These are phyloP conservation scores for Podila clonocystis DNA, from an alignment of 192 early-diverging fungal genomes.

Conservation along the genomic window DNA sequence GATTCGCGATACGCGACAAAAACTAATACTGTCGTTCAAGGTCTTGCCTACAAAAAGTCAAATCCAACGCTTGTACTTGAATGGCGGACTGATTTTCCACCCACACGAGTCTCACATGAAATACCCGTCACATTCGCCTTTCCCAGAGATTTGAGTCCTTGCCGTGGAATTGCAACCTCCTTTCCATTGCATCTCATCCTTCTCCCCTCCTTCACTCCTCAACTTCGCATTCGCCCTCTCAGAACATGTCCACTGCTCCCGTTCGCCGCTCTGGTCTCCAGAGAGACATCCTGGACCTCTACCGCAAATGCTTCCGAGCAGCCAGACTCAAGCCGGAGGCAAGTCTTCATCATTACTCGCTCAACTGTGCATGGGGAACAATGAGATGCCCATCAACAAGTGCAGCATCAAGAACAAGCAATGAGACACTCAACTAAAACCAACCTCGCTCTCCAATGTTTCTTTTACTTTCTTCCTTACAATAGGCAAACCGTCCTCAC, in stretches of 20 bases:
- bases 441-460: no score
- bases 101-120: no score
- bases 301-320: constrained; percentile 77
- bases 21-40: no score
- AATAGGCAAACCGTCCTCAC: constrained; percentile 65
- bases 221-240: background rate
- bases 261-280: constrained; percentile 72
- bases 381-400: background rate
- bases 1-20: no score
- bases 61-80: no score
- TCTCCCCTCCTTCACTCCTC: background rate
- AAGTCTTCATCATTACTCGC: constrained; percentile 1
- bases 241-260: constrained; percentile 29
- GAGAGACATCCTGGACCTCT: constrained; percentile 70
- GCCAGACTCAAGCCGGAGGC: constrained; percentile 71
- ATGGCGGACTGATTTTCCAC: no score
- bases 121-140: no score
- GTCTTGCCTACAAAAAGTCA: no score
- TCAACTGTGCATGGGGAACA: no score
- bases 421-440: background rate
- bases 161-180: no score
- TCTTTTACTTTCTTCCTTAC: background rate
- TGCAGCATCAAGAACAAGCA: background rate
- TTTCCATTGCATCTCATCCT: background rate
- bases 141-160: no score